phyloP scores from a whole-genome alignment of 208 protist genomes.

The Leishmania tarentolae region DNA sequence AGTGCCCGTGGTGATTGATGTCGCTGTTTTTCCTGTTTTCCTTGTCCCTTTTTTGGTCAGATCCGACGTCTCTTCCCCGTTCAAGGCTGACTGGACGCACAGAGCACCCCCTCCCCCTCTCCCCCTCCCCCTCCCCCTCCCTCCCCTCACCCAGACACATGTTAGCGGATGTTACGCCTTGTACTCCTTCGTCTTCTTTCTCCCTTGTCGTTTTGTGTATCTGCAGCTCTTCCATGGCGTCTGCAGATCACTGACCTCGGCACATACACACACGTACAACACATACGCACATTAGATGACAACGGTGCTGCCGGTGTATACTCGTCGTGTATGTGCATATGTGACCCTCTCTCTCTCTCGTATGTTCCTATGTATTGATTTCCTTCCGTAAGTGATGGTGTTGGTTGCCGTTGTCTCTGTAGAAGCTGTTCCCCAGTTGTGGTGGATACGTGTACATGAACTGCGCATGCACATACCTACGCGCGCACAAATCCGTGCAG shows the following conservation, averaged over 20 bases:
- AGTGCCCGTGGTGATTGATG: neutral
- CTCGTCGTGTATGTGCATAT: neutral
- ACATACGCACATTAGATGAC: neutral
- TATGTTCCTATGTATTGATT: constrained; percentile 16
- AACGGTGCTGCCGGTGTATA: too few relatives aligned
- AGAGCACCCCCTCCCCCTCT: neutral
- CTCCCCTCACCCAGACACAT: neutral
- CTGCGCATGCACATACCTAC: neutral
- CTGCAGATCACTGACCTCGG: too few relatives aligned
- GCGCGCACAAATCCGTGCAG: neutral
- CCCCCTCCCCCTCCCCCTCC: neutral
- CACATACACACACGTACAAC: neutral
- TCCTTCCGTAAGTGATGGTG: neutral
- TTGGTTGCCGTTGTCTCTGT: constrained; percentile 5
- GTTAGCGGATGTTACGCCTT: neutral
- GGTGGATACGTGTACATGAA: neutral
- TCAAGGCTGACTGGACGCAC: neutral
- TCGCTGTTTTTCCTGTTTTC: neutral
- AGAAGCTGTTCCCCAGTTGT: neutral
- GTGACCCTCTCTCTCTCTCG: neutral
- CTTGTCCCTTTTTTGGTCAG: neutral
- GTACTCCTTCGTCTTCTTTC: too few relatives aligned
- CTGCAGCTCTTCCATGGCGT: neutral
- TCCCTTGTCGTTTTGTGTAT: neutral
- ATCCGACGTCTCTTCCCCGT: neutral